Percentiles rank a stretch among this genome's conserved stretches.
phyloP scores from a whole-genome alignment of 495 filamentous ascomycete genomes.

The Margaritispora aquatica region DNA sequence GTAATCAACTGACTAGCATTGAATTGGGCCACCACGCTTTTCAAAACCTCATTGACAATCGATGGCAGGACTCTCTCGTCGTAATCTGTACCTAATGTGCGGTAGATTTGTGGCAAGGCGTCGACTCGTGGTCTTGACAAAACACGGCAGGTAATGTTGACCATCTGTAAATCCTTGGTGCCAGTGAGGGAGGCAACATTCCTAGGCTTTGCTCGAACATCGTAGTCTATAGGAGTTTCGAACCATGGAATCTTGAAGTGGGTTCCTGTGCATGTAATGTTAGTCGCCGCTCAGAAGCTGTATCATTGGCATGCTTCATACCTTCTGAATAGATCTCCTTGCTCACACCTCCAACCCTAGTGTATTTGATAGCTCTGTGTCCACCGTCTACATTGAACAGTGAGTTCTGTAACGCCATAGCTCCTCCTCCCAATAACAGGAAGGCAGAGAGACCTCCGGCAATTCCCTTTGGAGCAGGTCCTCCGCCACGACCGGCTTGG shows the following conservation, averaged over 20 bases:
- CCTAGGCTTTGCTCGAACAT: conserved; percentile 94
- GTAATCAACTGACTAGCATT: conserved; percentile 98
- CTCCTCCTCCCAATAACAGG: conserved; percentile 58
- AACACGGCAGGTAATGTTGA: conserved; percentile 99
- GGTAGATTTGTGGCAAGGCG: conserved; percentile 91
- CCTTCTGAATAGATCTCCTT: conserved; percentile 97
- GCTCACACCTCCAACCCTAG: conserved; percentile 84
- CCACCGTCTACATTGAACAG: conserved; percentile 99
- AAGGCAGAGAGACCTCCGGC: conserved; percentile 38
- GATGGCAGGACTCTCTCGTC: conserved; percentile 95
- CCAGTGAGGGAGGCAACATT: conserved; percentile 96
- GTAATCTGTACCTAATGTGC: conserved; percentile 91
- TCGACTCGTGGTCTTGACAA: conserved; percentile 84
- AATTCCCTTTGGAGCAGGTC: conserved; percentile 19
- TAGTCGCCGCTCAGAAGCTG: conserved; percentile 16
- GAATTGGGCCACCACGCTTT: conserved; percentile 98
- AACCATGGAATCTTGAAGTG: conserved; percentile 93
- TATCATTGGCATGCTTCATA: conserved; percentile 29
- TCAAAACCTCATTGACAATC: conserved; percentile 97
- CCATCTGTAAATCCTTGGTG: conserved; percentile 99
- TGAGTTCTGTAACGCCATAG: conserved; percentile 65
- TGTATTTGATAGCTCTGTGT: conserved; percentile 98
- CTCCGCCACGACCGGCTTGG: conserved; percentile 22
- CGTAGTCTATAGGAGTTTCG: conserved; percentile 93
- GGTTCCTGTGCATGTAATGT: conserved; percentile 55